phyloP scores from a whole-genome alignment of 768 basidiomycete genomes.

The Xerocomus potaroensis region DNA sequence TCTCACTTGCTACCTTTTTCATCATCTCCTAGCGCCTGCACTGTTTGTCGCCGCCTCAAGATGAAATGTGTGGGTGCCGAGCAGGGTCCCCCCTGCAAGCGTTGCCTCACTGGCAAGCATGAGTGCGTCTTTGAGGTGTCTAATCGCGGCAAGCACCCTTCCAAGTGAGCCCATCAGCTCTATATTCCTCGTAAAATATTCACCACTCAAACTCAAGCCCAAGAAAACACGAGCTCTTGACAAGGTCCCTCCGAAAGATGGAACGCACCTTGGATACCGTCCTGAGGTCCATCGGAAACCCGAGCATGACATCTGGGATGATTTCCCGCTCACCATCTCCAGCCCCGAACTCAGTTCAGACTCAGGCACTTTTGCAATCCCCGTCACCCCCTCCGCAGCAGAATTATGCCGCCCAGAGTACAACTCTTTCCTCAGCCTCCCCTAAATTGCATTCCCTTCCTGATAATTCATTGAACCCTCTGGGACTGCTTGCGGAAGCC shows the following conservation, averaged over 20 bases:
- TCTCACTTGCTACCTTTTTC: conserved; percentile 1
- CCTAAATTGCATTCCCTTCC: conserved; percentile 90
- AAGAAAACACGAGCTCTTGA: conserved; percentile 82
- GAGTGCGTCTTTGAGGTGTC: conserved; percentile 98
- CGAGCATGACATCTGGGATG: conserved; percentile 72
- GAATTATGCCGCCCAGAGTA: conserved; percentile 20
- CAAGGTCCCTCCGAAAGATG: conserved; percentile 83
- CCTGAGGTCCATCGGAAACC: conserved; percentile 82
- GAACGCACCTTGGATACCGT: conserved; percentile 91
- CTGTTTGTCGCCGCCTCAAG: conserved; percentile 86
- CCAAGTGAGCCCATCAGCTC: conserved; percentile 51
- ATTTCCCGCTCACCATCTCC: conserved; percentile 81
- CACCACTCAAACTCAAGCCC: conserved; percentile 30
- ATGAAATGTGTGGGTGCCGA: conserved; percentile 94
- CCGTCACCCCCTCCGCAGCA: conserved; percentile 47
- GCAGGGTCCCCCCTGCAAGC: conserved; percentile 87
- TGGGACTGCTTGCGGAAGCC: conserved; percentile 90
- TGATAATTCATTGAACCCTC: conserved; percentile 87
- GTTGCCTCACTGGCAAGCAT: conserved; percentile 72
- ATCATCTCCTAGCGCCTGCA: conserved; percentile 64
- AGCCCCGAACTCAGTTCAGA: conserved; percentile 41
- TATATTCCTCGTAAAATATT: conserved; percentile 20
- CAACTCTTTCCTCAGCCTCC: conserved; percentile 42
- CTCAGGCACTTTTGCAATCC: conserved; percentile 55
- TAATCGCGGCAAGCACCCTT: conserved; percentile 86